Conservation (phyloP, 2,329 filamentous ascomycete genomes). For the Zymoseptoria passerinii region DNA sequence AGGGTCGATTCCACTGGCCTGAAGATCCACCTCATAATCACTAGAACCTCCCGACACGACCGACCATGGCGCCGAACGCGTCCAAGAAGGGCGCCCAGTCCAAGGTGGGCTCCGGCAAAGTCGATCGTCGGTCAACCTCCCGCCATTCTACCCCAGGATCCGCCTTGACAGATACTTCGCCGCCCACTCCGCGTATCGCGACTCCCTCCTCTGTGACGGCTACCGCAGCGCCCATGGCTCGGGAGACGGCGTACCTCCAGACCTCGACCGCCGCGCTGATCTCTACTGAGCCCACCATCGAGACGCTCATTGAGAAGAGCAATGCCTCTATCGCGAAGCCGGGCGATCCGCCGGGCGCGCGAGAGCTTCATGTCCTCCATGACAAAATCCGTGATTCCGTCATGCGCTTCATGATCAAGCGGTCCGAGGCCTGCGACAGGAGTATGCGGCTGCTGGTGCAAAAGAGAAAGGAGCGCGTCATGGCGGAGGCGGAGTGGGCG, state of each 20-base stretch:
- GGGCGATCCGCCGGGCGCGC: conserved; percentile 45
- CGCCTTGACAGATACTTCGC: conserved; percentile 32
- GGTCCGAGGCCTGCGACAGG: conserved; percentile 60
- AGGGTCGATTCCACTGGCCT: background rate
- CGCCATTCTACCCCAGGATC: conserved; percentile 70
- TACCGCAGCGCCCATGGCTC: conserved; percentile 43
- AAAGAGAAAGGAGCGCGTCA: conserved; percentile 53
- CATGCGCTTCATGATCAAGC: conserved; percentile 36
- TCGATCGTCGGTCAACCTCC: conserved; percentile 58
- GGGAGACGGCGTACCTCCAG: conserved; percentile 54
- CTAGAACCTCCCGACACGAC: background rate
- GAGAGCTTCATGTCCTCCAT: conserved; percentile 55
- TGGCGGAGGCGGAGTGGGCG: conserved; percentile 46
- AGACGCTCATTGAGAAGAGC: conserved; percentile 60
- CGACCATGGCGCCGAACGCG: conserved; percentile 18
- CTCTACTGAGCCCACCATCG: conserved; percentile 51
- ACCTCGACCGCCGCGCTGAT: conserved; percentile 44
- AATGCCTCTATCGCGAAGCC: conserved; percentile 44
- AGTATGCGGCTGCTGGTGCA: conserved; percentile 63
- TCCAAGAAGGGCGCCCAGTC: conserved; percentile 26
- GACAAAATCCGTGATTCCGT: conserved; percentile 55
- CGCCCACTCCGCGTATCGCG: conserved; percentile 45
- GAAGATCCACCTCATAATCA: background rate
- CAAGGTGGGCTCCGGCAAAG: conserved; percentile 26
- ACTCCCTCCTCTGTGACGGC: conserved; percentile 52